These are phyloP conservation scores for Baorangia bicolor DNA, from an alignment of 768 basidiomycete genomes.

Conservation along the genomic window DNA sequence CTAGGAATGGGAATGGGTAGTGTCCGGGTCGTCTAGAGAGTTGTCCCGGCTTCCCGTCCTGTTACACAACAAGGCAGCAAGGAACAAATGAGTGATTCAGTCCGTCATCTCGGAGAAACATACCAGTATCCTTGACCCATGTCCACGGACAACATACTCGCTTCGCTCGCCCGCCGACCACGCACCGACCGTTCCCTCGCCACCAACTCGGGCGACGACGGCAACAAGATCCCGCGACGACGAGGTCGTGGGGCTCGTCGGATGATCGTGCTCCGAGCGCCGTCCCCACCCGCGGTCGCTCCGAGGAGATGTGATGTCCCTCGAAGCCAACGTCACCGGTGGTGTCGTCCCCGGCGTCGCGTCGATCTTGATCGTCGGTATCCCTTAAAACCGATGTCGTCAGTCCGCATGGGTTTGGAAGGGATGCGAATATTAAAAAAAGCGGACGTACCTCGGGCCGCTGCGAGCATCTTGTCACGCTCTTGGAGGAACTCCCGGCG, in stretches of 20 bases:
- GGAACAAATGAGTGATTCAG: background rate
- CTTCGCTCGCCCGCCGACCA: background rate
- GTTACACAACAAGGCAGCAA: background rate
- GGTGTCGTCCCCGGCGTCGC: background rate
- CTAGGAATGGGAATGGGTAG: background rate
- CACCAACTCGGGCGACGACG: constrained; percentile 18
- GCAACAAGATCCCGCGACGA: constrained; percentile 5
- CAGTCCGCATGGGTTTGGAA: too few relatives aligned
- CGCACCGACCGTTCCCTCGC: constrained; percentile 38
- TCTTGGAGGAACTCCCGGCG: constrained; percentile 64
- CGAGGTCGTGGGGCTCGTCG: constrained; percentile 3
- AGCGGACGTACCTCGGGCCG: background rate
- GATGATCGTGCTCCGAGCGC: constrained; percentile 1
- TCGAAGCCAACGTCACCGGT: constrained; percentile 46
- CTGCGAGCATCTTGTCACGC: constrained; percentile 42
- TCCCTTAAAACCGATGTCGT: too few relatives aligned
- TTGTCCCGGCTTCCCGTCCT: background rate
- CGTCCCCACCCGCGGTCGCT: background rate
- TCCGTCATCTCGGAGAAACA: too few relatives aligned
- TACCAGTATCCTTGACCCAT: background rate
- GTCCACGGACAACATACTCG: background rate
- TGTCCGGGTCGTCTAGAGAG: background rate
- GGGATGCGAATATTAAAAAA: too few relatives aligned
- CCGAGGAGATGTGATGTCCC: constrained; percentile 52
- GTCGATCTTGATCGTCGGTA: constrained; percentile 72